phyloP scores from a whole-genome alignment of 352 stramenopile genomes.

The Halophytophthora batemanensis region DNA sequence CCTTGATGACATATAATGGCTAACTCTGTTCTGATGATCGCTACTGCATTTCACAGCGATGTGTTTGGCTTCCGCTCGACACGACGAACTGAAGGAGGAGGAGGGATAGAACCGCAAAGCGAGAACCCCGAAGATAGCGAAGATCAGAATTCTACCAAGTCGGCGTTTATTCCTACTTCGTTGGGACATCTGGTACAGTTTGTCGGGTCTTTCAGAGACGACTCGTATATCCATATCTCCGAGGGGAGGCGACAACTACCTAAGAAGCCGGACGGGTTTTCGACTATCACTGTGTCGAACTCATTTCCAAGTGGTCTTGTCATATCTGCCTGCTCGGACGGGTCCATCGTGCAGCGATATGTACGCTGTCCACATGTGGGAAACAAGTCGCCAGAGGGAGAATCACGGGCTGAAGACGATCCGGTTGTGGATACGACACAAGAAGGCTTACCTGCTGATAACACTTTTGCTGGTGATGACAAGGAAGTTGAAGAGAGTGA shows the following conservation, averaged over 20 bases:
- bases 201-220: slow-evolving; percentile 51
- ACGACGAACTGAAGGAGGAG: not conserved
- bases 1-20: not conserved
- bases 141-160: not conserved
- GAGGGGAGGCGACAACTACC: slow-evolving; percentile 24
- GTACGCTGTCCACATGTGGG: not conserved
- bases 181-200: slow-evolving; percentile 33
- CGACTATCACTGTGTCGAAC: slow-evolving; percentile 36
- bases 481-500: no score
- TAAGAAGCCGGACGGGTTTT: slow-evolving; percentile 52
- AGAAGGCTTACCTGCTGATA: no score
- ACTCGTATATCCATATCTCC: slow-evolving; percentile 40
- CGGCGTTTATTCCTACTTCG: not conserved
- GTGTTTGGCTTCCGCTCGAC: slow-evolving; percentile 56
- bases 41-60: slow-evolving; percentile 28
- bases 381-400: not conserved
- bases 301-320: slow-evolving; percentile 53
- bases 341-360: slow-evolving; percentile 47
- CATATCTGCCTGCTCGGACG: slow-evolving; percentile 56
- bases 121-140: not conserved
- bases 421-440: not conserved
- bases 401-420: not conserved
- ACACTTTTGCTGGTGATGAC: no score
- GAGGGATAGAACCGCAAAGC: not conserved
- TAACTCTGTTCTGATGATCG: not conserved